phyloP scores from a whole-genome alignment of 441 rosid species.

The Omphalea diandra region DNA sequence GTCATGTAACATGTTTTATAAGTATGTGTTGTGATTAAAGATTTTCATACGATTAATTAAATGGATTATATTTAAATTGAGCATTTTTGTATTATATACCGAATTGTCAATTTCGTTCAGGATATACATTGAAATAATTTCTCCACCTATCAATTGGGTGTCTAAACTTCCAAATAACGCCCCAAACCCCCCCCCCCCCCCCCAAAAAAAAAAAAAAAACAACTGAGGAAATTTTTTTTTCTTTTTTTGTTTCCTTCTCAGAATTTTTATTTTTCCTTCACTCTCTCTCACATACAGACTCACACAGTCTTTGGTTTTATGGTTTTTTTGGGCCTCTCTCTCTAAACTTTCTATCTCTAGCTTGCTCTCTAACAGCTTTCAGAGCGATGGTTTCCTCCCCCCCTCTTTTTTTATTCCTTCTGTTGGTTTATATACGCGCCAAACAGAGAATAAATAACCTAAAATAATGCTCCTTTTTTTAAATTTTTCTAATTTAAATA shows the following conservation, averaged over 20 bases:
- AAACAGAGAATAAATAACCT: conserved; percentile 36
- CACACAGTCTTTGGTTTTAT: conserved; percentile 25
- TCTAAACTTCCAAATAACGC: too few relatives aligned
- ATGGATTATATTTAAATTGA: too few relatives aligned
- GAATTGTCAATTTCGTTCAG: too few relatives aligned
- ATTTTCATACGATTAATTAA: too few relatives aligned
- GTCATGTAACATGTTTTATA: too few relatives aligned
- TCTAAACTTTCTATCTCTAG: conserved; percentile 27
- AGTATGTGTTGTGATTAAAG: too few relatives aligned
- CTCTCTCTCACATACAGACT: conserved; percentile 18
- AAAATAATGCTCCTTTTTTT: conserved; percentile 4
- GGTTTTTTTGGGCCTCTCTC: conserved; percentile 26
- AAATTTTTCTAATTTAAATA: background rate
- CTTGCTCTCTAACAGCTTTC: conserved; percentile 11
- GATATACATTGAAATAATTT: too few relatives aligned
- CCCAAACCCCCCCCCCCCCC: too few relatives aligned
- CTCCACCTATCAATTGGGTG: too few relatives aligned
- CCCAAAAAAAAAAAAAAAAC: too few relatives aligned
- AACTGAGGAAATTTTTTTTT: too few relatives aligned
- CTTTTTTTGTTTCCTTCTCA: conserved; percentile 9
- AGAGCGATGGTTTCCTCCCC: conserved; percentile 20
- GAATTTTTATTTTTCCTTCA: conserved; percentile 13
- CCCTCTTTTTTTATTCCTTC: background rate
- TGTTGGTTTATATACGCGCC: conserved; percentile 74
- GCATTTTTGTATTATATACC: too few relatives aligned